These are phyloP conservation scores for Basidiobolus meristosporus DNA, from an alignment of 371 early-diverging fungal species.

Conservation along the genomic window DNA sequence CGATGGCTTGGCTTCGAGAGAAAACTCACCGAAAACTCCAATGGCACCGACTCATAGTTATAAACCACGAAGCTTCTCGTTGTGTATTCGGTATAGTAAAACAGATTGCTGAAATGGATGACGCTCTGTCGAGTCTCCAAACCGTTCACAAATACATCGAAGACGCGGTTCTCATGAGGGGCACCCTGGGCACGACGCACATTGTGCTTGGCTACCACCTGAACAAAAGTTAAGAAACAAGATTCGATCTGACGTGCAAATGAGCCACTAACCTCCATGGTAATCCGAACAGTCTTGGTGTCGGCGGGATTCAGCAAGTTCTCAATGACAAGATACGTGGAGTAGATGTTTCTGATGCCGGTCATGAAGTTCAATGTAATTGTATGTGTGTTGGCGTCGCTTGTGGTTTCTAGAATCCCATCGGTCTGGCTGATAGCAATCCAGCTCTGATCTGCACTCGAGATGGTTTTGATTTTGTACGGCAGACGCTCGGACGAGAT, in stretches of 20 bases:
- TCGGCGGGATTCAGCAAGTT: background rate
- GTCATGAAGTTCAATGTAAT: constrained; percentile 37
- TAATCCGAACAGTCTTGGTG: background rate
- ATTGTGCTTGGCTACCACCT: constrained; percentile 46
- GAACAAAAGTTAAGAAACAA: background rate
- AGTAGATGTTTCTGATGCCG: constrained; percentile 11
- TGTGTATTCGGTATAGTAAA: constrained; percentile 37
- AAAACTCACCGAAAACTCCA: constrained; percentile 31
- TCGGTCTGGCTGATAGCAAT: constrained; percentile 33
- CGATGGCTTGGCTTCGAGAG: background rate
- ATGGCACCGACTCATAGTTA: constrained; percentile 41
- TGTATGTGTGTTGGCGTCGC: constrained; percentile 27
- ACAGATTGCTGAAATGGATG: constrained; percentile 38
- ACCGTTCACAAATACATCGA: constrained; percentile 41
- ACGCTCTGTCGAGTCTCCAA: constrained; percentile 17
- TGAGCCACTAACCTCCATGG: background rate
- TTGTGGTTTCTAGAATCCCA: constrained; percentile 27
- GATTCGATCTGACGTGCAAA: background rate
- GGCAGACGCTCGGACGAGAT: constrained; percentile 17
- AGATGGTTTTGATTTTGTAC: constrained; percentile 28
- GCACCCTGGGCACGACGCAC: constrained; percentile 14
- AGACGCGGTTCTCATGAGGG: constrained; percentile 21
- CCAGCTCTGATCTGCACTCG: constrained; percentile 29
- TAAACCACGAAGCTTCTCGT: constrained; percentile 39
- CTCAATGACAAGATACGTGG: background rate